Conservation (phyloP, 1,284 basidiomycete genomes). For the Baeospora myosura region DNA sequence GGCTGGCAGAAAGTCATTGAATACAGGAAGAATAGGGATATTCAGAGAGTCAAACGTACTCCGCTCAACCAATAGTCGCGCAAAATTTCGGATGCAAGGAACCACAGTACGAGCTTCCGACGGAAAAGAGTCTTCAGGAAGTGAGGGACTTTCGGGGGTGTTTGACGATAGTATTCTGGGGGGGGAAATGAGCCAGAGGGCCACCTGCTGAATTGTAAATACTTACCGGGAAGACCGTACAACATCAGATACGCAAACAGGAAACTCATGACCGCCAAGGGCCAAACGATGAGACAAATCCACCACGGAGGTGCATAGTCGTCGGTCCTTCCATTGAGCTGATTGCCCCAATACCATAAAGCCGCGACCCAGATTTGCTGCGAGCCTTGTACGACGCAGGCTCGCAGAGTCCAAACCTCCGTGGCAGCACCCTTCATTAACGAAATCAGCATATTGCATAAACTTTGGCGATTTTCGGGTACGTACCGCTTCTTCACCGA, state of each 20-base stretch:
- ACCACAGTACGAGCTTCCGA: slow-evolving; percentile 87
- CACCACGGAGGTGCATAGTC: slow-evolving; percentile 66
- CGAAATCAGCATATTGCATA: slow-evolving; percentile 11
- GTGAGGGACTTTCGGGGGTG: slow-evolving; percentile 87
- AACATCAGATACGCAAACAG: slow-evolving; percentile 77
- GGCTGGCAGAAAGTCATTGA: slow-evolving; percentile 38
- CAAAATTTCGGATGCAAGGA: slow-evolving; percentile 82
- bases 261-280: slow-evolving; percentile 67
- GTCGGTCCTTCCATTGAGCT: slow-evolving; percentile 50
- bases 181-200: background rate
- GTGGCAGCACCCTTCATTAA: slow-evolving; percentile 71
- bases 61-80: slow-evolving; percentile 92
- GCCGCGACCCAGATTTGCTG: slow-evolving; percentile 92
- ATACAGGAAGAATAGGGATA: slow-evolving; percentile 5
- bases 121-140: slow-evolving; percentile 84
- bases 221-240: slow-evolving; percentile 76
- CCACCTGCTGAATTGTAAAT: slow-evolving; percentile 9
- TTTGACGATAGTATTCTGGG: slow-evolving; percentile 77
- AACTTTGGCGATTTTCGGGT: slow-evolving; percentile 2
- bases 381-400: slow-evolving; percentile 86
- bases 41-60: slow-evolving; percentile 36
- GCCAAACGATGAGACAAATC: slow-evolving; percentile 81
- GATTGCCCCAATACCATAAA: slow-evolving; percentile 90
- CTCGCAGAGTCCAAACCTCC: slow-evolving; percentile 84
- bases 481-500: slow-evolving; percentile 87